phyloP scores from a whole-genome alignment of 2,329 filamentous ascomycete species.

The Exophiala spinifera region DNA sequence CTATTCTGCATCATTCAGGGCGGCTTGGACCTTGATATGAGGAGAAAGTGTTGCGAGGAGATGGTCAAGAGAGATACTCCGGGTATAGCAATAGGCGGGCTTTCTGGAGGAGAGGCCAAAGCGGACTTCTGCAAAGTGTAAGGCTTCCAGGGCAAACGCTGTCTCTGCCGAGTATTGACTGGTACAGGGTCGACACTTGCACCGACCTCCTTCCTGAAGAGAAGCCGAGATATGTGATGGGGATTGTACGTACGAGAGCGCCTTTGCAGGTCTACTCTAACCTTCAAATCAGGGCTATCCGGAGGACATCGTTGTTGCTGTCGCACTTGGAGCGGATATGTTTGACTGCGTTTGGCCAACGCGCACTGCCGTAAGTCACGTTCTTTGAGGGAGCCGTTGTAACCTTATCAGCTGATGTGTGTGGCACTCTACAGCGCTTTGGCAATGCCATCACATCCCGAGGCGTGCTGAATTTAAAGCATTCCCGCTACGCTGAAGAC shows the following conservation, averaged over 20 bases:
- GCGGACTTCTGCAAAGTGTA: constrained; percentile 82
- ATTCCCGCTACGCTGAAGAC: constrained; percentile 71
- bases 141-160: not conserved
- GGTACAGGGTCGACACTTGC: constrained; percentile 67
- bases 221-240: constrained; percentile 99
- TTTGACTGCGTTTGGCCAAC: constrained; percentile 99
- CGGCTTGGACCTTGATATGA: constrained; percentile 82
- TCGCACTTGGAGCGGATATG: constrained; percentile 96
- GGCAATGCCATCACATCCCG: constrained; percentile 83
- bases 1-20: constrained; percentile 99
- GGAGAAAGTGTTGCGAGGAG: constrained; percentile 74
- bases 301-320: constrained; percentile 88
- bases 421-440: constrained; percentile 59
- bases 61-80: constrained; percentile 92
- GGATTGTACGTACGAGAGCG: constrained; percentile 59
- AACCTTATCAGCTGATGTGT: not conserved
- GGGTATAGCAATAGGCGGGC: constrained; percentile 90
- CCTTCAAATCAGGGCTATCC: constrained; percentile 69
- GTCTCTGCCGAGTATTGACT: constrained; percentile 15
- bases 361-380: constrained; percentile 66
- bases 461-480: constrained; percentile 81
- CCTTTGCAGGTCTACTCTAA: constrained; percentile 4
- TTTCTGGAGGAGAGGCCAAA: constrained; percentile 94
- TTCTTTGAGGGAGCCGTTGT: not conserved
- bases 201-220: constrained; percentile 78